These are phyloP conservation scores for Kwoniella heveanensis DNA, from an alignment of 768 basidiomycete genomes.

Conservation along the genomic window DNA sequence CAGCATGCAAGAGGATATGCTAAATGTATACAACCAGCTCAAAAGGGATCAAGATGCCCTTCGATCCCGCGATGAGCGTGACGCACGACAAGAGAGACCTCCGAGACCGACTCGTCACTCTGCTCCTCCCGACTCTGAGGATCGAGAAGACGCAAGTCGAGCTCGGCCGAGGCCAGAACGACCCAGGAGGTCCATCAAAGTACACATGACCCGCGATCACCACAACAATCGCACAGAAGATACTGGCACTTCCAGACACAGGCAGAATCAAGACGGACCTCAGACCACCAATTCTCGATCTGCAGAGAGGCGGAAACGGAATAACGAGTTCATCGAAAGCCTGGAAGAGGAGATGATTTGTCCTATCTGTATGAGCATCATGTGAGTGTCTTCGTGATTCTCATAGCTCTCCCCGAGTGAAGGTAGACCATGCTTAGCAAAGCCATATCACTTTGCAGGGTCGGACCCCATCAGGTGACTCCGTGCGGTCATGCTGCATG, in stretches of 20 bases:
- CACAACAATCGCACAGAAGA: too few relatives aligned
- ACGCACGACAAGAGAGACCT: background rate
- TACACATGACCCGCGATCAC: background rate
- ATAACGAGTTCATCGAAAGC: slow-evolving; percentile 8
- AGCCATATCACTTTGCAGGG: too few relatives aligned
- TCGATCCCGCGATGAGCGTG: background rate
- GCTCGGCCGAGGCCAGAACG: too few relatives aligned
- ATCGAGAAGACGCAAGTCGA: too few relatives aligned
- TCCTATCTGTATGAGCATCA: slow-evolving; percentile 18
- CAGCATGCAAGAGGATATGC: background rate
- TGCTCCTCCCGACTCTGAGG: too few relatives aligned
- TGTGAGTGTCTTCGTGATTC: too few relatives aligned
- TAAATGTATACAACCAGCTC: background rate
- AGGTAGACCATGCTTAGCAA: too few relatives aligned
- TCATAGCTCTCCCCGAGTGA: too few relatives aligned
- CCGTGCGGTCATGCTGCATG: slow-evolving; percentile 26
- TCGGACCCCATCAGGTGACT: slow-evolving; percentile 23
- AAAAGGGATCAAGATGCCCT: background rate
- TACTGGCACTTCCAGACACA: too few relatives aligned
- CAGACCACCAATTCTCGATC: too few relatives aligned
- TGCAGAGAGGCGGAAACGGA: background rate
- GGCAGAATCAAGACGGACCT: too few relatives aligned
- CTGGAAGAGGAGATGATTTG: slow-evolving; percentile 23
- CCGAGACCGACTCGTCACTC: background rate
- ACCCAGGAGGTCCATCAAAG: too few relatives aligned